Percentiles rank a stretch among this genome's conserved stretches.
phyloP scores from a whole-genome alignment of 2,329 filamentous ascomycete species.

The Podosphaera aphanis region DNA sequence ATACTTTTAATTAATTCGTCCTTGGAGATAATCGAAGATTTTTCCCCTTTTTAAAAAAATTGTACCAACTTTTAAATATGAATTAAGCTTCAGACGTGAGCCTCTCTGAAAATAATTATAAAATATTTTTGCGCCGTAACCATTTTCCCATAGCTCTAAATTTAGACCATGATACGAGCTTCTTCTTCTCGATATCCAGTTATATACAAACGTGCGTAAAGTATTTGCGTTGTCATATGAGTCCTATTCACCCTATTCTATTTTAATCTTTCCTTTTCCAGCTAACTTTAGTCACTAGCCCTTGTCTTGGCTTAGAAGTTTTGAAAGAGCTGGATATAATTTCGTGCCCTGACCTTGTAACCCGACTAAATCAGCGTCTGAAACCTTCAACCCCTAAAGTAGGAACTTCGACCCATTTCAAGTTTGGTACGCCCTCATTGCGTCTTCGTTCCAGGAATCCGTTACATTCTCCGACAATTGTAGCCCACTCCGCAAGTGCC shows the following conservation, averaged over 20 bases:
- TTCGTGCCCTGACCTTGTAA: background rate
- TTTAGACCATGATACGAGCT: conserved; percentile 6
- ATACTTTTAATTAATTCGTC: no score
- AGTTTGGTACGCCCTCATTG: conserved; percentile 43
- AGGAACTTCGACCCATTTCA: conserved; percentile 47
- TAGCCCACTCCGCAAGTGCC: conserved; percentile 55
- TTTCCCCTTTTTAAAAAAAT: no score
- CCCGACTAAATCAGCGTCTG: conserved; percentile 1
- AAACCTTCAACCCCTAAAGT: conserved; percentile 40
- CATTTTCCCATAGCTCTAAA: background rate
- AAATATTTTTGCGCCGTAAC: background rate
- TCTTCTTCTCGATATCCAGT: conserved; percentile 3
- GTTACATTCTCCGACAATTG: conserved; percentile 57
- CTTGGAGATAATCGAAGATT: no score
- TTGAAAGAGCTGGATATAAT: background rate
- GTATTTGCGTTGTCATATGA: background rate
- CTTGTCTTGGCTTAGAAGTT: background rate
- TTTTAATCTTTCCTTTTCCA: background rate
- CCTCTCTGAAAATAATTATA: no score
- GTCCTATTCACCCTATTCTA: background rate
- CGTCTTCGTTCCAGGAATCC: conserved; percentile 57
- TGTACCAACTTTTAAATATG: no score
- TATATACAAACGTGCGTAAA: background rate
- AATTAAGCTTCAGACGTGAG: no score
- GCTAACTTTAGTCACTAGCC: background rate